These are phyloP conservation scores for Septoria petroselini DNA, from an alignment of 2,329 filamentous ascomycete species.

Conservation along the genomic window DNA sequence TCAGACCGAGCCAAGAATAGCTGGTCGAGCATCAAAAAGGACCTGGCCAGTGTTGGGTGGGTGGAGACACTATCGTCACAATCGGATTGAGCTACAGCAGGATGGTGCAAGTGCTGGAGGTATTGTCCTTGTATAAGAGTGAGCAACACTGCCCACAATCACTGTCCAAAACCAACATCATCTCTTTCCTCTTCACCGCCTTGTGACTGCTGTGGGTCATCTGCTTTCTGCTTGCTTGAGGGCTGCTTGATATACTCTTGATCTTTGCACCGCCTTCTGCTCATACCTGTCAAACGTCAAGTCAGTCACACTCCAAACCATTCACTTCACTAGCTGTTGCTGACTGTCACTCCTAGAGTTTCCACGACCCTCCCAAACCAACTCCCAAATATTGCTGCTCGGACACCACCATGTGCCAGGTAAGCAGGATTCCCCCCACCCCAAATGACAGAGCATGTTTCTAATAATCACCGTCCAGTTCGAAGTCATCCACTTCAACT, in stretches of 20 bases:
- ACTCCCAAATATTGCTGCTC: not conserved
- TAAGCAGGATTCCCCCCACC: constrained; percentile 14
- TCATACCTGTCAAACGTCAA: constrained; percentile 12
- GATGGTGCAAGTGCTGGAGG: constrained; percentile 6
- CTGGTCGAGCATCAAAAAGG: not conserved
- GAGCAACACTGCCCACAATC: constrained; percentile 4
- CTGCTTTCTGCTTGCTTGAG: constrained; percentile 15
- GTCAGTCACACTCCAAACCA: not conserved
- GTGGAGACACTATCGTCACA: constrained; percentile 7
- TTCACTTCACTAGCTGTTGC: not conserved
- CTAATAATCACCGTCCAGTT: constrained; percentile 44
- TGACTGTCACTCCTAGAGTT: not conserved
- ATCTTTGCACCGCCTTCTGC: not conserved
- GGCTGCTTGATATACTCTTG: not conserved
- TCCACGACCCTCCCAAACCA: not conserved
- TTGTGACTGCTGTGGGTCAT: constrained; percentile 3
- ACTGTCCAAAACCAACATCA: constrained; percentile 1
- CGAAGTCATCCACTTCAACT: constrained; percentile 66
- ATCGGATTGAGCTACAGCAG: constrained; percentile 23
- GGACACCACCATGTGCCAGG: constrained; percentile 31
- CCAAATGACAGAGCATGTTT: not conserved
- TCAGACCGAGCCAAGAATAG: not conserved
- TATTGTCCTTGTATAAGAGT: not conserved
- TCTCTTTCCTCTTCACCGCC: not conserved
- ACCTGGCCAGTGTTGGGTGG: not conserved